Evolutionary conservation across 176 grass and related monocot genomes (phyloP), one percentile per base, ranked within the genome.

Genomic region (Carex cristatella): DNA sequence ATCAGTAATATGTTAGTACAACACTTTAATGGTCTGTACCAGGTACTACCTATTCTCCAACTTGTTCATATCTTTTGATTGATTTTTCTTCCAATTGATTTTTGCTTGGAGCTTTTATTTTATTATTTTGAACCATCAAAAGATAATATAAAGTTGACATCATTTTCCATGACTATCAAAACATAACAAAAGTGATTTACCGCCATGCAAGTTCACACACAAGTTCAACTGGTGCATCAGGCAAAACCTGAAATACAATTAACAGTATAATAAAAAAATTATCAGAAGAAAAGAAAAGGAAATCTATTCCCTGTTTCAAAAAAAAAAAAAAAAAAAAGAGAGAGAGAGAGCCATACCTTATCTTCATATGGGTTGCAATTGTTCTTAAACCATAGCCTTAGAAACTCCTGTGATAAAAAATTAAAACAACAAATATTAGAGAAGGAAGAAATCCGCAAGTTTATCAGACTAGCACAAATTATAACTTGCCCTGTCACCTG

Each of bases 321-420:
- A 28, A 32, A 16, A 80, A 38, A 62, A 35, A 4, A 40, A 4
- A 40, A 4, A 38, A 60, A 4, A 40, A 61, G 12, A 2, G 6
- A 27, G 69, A 80, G 33, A 66, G 60, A 90, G 53, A 64, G 1
- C 5, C 33, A 69, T 92, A 93, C 96, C 84, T 62, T 81, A 14
- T 95, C 96, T 94, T 95, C 91, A 82, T 99, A 95, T 59, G 93
- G 96, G 85, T 99, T 99, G 83, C 96, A 99, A 85, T 95, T 94
- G 84, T 91, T 91, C 81, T 92, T 99, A 79, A 99, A 99, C 96
- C 96, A 99, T 80, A 99, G 80, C 79, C 91, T 91, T 35, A 99
- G 58, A 81, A 99, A 99, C 81, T 99, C 96, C 96, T 99, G 88
- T 42, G 4, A 44, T 84, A 10, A 89, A 71, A 79, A 33, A 76